Conservation (phyloP, 2,329 filamentous ascomycete species). For the Trichophaea hybrida region DNA sequence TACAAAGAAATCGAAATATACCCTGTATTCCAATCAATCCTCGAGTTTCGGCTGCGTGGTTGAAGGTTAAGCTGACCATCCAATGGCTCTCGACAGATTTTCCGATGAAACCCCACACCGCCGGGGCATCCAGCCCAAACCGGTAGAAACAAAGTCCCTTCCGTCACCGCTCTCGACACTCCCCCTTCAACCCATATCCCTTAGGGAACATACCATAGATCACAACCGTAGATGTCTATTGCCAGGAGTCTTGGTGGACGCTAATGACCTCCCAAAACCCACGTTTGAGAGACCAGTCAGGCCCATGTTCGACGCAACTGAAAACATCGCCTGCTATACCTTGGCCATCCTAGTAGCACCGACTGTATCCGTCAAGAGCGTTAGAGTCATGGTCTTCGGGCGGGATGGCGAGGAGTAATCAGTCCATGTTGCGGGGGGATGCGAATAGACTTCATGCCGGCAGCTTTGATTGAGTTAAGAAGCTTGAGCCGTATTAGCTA, state of each 20-base stretch:
- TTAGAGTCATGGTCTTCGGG: conserved; percentile 7
- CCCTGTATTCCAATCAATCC: conserved; percentile 19
- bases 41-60: too few relatives aligned
- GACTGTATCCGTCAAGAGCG: conserved; percentile 30
- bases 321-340: not conserved
- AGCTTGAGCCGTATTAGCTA: not conserved
- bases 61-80: conserved; percentile 32
- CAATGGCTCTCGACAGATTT: conserved; percentile 40
- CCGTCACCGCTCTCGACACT: conserved; percentile 40
- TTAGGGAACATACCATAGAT: conserved; percentile 31
- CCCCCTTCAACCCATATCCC: conserved; percentile 34
- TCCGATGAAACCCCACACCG: conserved; percentile 39
- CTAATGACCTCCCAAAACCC: conserved; percentile 43
- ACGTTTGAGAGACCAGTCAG: conserved; percentile 41
- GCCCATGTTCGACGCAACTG: conserved; percentile 38
- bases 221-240: conserved; percentile 42
- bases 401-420: conserved; percentile 14
- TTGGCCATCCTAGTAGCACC: conserved; percentile 42
- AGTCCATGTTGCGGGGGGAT: conserved; percentile 34
- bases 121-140: conserved; percentile 37
- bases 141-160: conserved; percentile 36
- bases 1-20: conserved; percentile 43
- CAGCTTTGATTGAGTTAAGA: conserved; percentile 38
- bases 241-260: conserved; percentile 46
- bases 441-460: conserved; percentile 44